These are phyloP conservation scores for Phalaenopsis aphrodite DNA, from an alignment of 106 monocot genomes.

Conservation along the genomic window DNA sequence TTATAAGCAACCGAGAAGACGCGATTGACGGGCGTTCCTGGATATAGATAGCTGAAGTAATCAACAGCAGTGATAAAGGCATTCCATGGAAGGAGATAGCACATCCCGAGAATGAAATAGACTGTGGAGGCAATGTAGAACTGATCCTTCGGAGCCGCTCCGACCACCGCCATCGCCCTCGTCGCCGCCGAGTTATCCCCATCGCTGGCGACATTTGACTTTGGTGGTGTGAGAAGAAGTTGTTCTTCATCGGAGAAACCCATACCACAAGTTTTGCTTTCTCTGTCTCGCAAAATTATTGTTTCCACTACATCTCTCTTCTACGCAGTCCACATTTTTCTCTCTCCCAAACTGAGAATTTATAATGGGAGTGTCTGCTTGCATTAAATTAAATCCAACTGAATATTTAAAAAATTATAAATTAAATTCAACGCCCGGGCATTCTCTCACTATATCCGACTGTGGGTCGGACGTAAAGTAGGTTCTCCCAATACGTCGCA, in stretches of 20 bases:
- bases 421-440: too few species aligned
- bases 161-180: not conserved
- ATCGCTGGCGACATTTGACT: not conserved
- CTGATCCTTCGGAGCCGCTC: slow-evolving; percentile 34
- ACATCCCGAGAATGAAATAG: slow-evolving; percentile 76
- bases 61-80: slow-evolving; percentile 95
- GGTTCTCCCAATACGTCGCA: too few species aligned
- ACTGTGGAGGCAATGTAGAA: slow-evolving; percentile 61
- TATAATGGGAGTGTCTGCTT: too few species aligned
- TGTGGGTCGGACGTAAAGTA: too few species aligned
- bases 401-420: too few species aligned
- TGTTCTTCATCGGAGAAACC: slow-evolving; percentile 8
- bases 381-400: too few species aligned
- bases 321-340: too few species aligned
- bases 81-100: slow-evolving; percentile 95
- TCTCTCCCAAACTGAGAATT: too few species aligned
- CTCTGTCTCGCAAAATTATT: too few species aligned
- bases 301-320: too few species aligned
- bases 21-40: slow-evolving; percentile 58
- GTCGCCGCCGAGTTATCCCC: not conserved
- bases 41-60: slow-evolving; percentile 95
- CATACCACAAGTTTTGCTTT: not conserved
- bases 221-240: slow-evolving; percentile 1
- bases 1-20: slow-evolving; percentile 87
- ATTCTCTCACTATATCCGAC: too few species aligned